These are phyloP conservation scores for Colletotrichum caudatum DNA, from an alignment of 2,329 filamentous ascomycete genomes.

Conservation along the genomic window DNA sequence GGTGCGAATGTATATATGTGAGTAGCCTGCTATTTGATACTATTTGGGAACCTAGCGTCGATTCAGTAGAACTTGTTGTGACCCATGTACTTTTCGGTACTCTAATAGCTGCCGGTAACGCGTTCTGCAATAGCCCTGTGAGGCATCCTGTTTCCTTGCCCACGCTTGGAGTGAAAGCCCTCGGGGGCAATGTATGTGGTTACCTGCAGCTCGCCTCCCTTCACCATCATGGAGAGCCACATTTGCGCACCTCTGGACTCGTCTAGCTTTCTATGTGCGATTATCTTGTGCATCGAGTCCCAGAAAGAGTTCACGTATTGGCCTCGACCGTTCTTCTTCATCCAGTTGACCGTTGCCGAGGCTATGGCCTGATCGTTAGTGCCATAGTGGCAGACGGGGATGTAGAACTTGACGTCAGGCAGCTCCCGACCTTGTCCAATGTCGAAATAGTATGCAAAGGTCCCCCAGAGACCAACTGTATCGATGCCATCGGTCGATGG, in stretches of 20 bases:
- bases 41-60: accelerated
- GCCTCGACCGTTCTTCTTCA: conserved; percentile 11
- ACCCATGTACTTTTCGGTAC: no score
- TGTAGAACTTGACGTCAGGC: conserved; percentile 26
- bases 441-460: conserved; percentile 28
- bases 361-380: conserved; percentile 22
- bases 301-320: conserved; percentile 20
- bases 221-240: conserved; percentile 31
- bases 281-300: conserved; percentile 1
- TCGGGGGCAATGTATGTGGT: conserved; percentile 27
- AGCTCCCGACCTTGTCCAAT: neutral
- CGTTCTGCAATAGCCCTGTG: neutral
- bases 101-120: neutral
- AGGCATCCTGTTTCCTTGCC: neutral
- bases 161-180: conserved; percentile 22
- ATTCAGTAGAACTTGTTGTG: no score
- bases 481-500: conserved; percentile 9
- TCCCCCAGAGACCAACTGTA: conserved; percentile 23
- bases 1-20: no score
- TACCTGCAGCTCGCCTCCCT: conserved; percentile 17
- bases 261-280: conserved; percentile 2
- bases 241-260: conserved; percentile 30
- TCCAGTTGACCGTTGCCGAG: conserved; percentile 9
- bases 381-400: conserved; percentile 29
- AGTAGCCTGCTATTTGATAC: no score